Evolutionary conservation across 2,329 filamentous ascomycete genomes (phyloP).

Genomic region (Pseudogymnoascus pannorum): DNA sequence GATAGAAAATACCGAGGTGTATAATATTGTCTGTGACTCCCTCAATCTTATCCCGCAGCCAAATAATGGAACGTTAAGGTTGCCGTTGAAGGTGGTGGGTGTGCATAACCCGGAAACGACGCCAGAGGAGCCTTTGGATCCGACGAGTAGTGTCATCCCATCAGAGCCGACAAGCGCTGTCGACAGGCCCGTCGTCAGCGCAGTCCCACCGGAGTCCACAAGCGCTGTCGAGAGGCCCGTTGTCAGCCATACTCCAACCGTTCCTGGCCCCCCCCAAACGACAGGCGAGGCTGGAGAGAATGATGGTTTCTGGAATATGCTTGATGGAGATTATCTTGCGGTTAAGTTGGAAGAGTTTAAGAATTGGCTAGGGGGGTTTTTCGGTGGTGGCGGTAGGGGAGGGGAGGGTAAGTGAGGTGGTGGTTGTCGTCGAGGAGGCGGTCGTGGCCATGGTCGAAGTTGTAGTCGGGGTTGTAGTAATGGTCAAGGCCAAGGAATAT

Average conservation of each 20-base stretch:
- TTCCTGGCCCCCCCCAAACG: slow-evolving; percentile 11
- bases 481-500: too few species aligned
- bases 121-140: slow-evolving; percentile 47
- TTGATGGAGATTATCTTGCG: slow-evolving; percentile 42
- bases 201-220: too few species aligned
- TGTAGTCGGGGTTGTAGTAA: too few species aligned
- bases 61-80: slow-evolving; percentile 80
- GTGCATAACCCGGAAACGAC: slow-evolving; percentile 45
- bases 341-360: slow-evolving; percentile 38
- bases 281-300: slow-evolving; percentile 16
- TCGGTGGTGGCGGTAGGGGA: not conserved
- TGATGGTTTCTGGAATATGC: slow-evolving; percentile 12
- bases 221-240: slow-evolving; percentile 3
- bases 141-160: too few species aligned
- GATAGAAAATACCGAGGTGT: slow-evolving; percentile 85
- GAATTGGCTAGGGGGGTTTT: slow-evolving; percentile 20
- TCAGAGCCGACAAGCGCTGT: not conserved
- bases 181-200: slow-evolving; percentile 15
- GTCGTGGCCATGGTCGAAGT: too few species aligned
- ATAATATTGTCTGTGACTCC: slow-evolving; percentile 90
- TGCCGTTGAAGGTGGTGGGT: slow-evolving; percentile 47
- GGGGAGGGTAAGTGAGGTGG: too few species aligned
- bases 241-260: not conserved
- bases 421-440: too few species aligned
- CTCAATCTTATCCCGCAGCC: slow-evolving; percentile 63